A percentile compares a stretch with the other conserved stretches of the same genome.
phyloP scores from a whole-genome alignment of 2,329 filamentous ascomycete species.

The Xylaria digitata region DNA sequence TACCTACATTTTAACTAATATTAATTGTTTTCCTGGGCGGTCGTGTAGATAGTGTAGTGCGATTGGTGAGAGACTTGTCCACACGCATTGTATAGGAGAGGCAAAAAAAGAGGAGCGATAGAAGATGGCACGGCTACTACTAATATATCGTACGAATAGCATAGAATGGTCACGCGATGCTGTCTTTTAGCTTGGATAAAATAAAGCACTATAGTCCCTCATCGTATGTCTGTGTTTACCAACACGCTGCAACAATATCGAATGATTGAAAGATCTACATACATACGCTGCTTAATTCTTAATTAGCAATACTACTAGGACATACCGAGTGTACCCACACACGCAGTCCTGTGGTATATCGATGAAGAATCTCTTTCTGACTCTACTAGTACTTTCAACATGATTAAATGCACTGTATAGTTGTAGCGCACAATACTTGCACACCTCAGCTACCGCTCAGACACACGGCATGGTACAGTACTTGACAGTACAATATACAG shows the following conservation, averaged over 20 bases:
- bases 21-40: neutral
- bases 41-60: too few relatives aligned
- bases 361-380: too few relatives aligned
- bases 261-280: constrained; percentile 10
- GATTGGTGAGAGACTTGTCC: too few relatives aligned
- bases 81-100: too few relatives aligned
- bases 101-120: neutral
- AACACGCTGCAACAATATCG: constrained; percentile 19
- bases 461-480: too few relatives aligned
- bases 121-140: constrained; percentile 1
- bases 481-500: neutral
- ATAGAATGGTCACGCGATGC: constrained; percentile 30
- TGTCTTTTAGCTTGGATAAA: constrained; percentile 10
- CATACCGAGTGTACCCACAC: neutral
- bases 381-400: too few relatives aligned
- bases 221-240: constrained; percentile 6
- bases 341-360: neutral
- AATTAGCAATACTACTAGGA: neutral
- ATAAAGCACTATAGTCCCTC: constrained; percentile 11
- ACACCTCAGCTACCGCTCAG: too few relatives aligned
- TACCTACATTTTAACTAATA: constrained; percentile 3
- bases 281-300: neutral
- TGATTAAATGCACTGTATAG: too few relatives aligned
- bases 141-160: constrained; percentile 21
- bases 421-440: too few relatives aligned